A percentile compares a stretch with the other conserved stretches of the same genome.
phyloP scores from a whole-genome alignment of 768 basidiomycete genomes.

The Sarcodon sp. region DNA sequence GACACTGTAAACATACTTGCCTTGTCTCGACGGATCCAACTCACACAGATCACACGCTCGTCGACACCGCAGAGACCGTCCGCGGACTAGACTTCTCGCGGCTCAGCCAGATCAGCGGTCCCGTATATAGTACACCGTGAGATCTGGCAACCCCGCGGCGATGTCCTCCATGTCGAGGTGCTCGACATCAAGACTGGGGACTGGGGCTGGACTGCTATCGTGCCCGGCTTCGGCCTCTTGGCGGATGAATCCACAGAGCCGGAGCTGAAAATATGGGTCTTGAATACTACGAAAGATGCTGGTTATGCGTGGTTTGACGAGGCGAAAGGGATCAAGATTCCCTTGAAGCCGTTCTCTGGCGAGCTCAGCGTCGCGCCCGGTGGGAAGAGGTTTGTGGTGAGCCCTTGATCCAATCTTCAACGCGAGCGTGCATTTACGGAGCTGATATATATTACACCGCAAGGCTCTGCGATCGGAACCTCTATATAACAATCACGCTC shows the following conservation, averaged over 20 bases:
- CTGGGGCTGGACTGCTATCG: constrained; percentile 53
- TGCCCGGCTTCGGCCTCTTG: constrained; percentile 48
- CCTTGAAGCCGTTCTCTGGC: constrained; percentile 43
- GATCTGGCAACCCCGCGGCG: constrained; percentile 38
- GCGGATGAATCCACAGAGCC: constrained; percentile 40
- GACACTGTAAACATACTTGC: constrained; percentile 43
- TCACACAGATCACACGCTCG: constrained; percentile 36
- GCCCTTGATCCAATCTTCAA: constrained; percentile 8
- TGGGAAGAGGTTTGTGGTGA: constrained; percentile 45
- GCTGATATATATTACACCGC: neutral
- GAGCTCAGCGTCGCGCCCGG: constrained; percentile 53
- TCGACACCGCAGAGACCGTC: constrained; percentile 25
- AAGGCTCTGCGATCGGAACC: constrained; percentile 54
- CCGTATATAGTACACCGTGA: constrained; percentile 40
- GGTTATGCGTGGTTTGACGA: constrained; percentile 41
- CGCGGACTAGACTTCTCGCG: constrained; percentile 29
- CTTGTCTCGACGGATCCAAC: constrained; percentile 51
- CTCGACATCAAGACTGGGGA: constrained; percentile 33
- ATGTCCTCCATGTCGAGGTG: constrained; percentile 48
- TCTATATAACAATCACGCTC: constrained; percentile 41
- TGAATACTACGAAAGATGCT: constrained; percentile 20
- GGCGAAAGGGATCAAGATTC: constrained; percentile 32
- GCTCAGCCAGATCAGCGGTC: constrained; percentile 49
- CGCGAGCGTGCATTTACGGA: neutral
- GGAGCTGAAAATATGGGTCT: constrained; percentile 40